A percentile compares a stretch with the other conserved stretches of the same genome.
phyloP scores from a whole-genome alignment of 2,329 filamentous ascomycete genomes.

The Aschersonia sp. region DNA sequence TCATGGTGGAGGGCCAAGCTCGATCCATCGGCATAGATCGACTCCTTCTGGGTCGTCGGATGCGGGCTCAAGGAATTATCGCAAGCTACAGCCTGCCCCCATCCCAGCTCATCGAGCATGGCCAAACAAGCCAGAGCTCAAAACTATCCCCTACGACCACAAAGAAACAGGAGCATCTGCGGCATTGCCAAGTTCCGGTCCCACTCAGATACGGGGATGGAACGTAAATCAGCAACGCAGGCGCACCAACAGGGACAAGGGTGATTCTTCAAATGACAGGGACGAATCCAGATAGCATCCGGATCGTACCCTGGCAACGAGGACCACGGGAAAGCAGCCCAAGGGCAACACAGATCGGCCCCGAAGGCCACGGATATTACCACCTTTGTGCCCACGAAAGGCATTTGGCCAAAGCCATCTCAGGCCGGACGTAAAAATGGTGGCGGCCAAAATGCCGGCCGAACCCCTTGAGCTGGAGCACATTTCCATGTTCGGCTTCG shows the following conservation, averaged over 20 bases:
- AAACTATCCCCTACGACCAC: conserved; percentile 44
- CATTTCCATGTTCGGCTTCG: conserved; percentile 7
- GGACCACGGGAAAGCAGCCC: conserved; percentile 4
- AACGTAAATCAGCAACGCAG: conserved; percentile 28
- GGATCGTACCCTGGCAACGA: conserved; percentile 11
- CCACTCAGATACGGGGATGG: conserved; percentile 43
- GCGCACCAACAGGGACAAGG: conserved; percentile 18
- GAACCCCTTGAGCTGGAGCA: conserved; percentile 1
- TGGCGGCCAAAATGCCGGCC: conserved; percentile 4
- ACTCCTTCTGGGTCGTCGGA: conserved; percentile 23
- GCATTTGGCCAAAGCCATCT: neutral
- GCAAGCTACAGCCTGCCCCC: conserved; percentile 44
- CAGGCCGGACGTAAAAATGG: conserved; percentile 6
- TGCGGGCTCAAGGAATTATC: conserved; percentile 30
- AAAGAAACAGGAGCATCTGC: conserved; percentile 42
- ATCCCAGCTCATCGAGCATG: conserved; percentile 35
- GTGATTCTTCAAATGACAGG: conserved; percentile 17
- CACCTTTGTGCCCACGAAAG: conserved; percentile 2
- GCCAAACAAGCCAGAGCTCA: conserved; percentile 34
- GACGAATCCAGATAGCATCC: conserved; percentile 23
- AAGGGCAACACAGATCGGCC: conserved; percentile 1
- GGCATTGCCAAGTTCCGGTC: conserved; percentile 38
- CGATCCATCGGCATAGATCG: conserved; percentile 20
- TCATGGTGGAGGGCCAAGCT: conserved; percentile 13
- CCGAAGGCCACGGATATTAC: conserved; percentile 2